Evolutionary conservation across 805 yeast genomes (phyloP).

Genomic region (Yamadazyma ubonensis): DNA sequence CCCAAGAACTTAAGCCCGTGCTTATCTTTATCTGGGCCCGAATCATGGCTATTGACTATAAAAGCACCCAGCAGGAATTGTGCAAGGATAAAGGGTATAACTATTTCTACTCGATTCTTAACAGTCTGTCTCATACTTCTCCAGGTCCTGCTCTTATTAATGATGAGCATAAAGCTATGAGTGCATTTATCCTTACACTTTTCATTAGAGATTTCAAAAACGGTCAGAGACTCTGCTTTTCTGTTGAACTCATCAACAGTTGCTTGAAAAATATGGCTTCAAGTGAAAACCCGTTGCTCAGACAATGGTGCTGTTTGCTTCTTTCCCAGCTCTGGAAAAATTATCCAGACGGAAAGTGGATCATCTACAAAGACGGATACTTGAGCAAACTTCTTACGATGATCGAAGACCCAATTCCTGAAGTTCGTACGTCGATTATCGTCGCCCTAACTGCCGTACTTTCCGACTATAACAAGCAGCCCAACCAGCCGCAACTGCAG

Average conservation of each 20-base stretch:
- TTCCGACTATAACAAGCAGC: conserved; percentile 36
- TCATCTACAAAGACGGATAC: conserved; percentile 63
- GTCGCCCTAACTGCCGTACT: conserved; percentile 70
- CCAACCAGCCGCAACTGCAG: conserved; percentile 14
- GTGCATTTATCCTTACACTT: conserved; percentile 84
- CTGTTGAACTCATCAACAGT: conserved; percentile 67
- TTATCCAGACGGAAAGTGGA: conserved; percentile 71
- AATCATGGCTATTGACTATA: conserved; percentile 91
- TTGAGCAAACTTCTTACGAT: conserved; percentile 54
- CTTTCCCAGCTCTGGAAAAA: conserved; percentile 74
- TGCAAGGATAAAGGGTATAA: conserved; percentile 88
- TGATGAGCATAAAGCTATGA: conserved; percentile 91
- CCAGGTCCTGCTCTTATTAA: conserved; percentile 44
- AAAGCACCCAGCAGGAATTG: conserved; percentile 86
- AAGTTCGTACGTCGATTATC: conserved; percentile 83
- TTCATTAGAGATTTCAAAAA: conserved; percentile 77
- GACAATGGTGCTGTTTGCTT: conserved; percentile 90
- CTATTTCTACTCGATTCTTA: conserved; percentile 64
- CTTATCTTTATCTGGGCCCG: conserved; percentile 96
- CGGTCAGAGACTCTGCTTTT: conserved; percentile 80
- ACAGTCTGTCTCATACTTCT: conserved; percentile 30
- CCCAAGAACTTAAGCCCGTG: conserved; percentile 91
- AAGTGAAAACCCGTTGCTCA: conserved; percentile 77
- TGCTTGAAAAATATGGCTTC: conserved; percentile 63
- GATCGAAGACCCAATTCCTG: conserved; percentile 89